Percentiles rank a stretch among this genome's conserved stretches.
These are phyloP conservation scores for Leccinum truebloodii DNA, from an alignment of 768 basidiomycete genomes.

Conservation along the genomic window DNA sequence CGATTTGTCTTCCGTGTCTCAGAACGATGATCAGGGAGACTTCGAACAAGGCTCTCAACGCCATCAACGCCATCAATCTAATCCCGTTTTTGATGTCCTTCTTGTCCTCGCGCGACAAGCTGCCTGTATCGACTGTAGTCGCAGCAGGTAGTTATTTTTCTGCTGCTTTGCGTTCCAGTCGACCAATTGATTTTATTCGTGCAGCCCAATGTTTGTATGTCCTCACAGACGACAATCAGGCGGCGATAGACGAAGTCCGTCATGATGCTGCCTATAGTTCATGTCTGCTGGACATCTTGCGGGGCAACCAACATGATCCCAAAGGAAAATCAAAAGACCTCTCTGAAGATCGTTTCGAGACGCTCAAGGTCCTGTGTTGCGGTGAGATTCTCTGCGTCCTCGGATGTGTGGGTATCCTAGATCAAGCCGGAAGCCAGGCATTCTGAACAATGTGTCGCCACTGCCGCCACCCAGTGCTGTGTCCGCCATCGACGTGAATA, in stretches of 20 bases:
- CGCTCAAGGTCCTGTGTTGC: slow-evolving; percentile 66
- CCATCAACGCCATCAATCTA: slow-evolving; percentile 79
- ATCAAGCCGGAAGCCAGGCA: slow-evolving; percentile 46
- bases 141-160: slow-evolving; percentile 65
- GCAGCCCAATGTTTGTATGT: slow-evolving; percentile 92
- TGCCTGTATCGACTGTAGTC: slow-evolving; percentile 71
- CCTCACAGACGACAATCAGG: slow-evolving; percentile 87
- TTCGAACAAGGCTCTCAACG: slow-evolving; percentile 79
- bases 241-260: slow-evolving; percentile 66
- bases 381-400: slow-evolving; percentile 45
- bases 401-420: not conserved
- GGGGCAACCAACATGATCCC: slow-evolving; percentile 30
- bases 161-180: not conserved
- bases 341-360: slow-evolving; percentile 48
- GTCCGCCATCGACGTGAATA: slow-evolving; percentile 67
- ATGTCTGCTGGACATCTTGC: slow-evolving; percentile 65
- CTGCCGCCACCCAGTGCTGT: slow-evolving; percentile 66
- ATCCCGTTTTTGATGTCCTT: slow-evolving; percentile 91
- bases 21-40: slow-evolving; percentile 64
- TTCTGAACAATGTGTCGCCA: slow-evolving; percentile 75
- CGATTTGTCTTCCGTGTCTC: slow-evolving; percentile 14
- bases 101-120: slow-evolving; percentile 63
- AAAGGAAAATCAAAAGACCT: slow-evolving; percentile 44
- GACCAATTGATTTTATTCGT: slow-evolving; percentile 3
- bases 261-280: slow-evolving; percentile 59